A percentile compares a stretch with the other conserved stretches of the same genome.
phyloP scores from a whole-genome alignment of 305 asterid genomes.

The Fraxinus dipetala region DNA sequence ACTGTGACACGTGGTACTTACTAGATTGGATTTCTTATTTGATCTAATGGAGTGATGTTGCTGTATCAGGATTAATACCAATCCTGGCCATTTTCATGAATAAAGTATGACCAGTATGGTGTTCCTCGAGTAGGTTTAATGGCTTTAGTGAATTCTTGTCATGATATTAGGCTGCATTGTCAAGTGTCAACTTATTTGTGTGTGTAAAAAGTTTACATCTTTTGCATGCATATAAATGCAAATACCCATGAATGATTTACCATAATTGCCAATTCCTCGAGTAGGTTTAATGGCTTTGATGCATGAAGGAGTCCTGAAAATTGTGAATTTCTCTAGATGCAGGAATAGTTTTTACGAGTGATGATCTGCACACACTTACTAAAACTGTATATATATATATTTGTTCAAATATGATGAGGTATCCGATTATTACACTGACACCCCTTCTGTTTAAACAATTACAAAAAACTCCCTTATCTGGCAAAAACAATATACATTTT shows the following conservation, averaged over 20 bases:
- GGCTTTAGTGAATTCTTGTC: neutral
- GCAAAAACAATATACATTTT: neutral
- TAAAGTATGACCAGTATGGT: neutral
- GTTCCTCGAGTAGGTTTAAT: neutral
- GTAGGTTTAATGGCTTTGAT: neutral
- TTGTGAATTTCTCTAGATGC: neutral
- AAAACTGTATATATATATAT: neutral
- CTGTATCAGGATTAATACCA: neutral
- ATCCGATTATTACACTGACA: neutral
- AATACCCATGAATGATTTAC: neutral
- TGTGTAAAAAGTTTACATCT: neutral
- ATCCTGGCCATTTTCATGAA: neutral
- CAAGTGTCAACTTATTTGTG: neutral
- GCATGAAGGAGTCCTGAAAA: neutral
- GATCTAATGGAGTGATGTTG: neutral
- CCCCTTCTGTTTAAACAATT: neutral
- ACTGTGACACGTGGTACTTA: neutral
- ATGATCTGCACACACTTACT: neutral
- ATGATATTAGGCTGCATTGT: neutral
- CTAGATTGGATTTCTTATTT: neutral
- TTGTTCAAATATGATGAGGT: neutral
- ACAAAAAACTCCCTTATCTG: neutral
- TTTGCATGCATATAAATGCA: neutral
- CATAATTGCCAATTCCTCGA: neutral
- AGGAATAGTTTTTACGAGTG: neutral